Evolutionary conservation across 2,329 filamentous ascomycete genomes (phyloP).

Genomic region (Fusarium graminum): DNA sequence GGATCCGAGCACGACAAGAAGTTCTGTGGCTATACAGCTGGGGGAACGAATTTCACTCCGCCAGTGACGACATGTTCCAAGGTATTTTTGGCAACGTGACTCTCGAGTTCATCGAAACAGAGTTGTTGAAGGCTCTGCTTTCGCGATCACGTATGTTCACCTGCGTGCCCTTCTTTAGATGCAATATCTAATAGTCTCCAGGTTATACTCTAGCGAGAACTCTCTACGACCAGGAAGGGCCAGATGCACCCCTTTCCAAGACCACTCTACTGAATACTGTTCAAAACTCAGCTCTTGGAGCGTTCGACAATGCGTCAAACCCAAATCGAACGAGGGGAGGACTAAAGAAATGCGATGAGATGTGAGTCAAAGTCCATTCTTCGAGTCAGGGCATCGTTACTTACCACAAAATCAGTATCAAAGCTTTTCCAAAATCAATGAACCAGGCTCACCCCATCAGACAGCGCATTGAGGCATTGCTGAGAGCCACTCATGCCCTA

Average conservation of each 20-base stretch:
- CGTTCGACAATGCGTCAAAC: slow-evolving; percentile 86
- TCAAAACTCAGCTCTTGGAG: slow-evolving; percentile 72
- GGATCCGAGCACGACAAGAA: slow-evolving; percentile 71
- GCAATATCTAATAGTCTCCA: slow-evolving; percentile 50
- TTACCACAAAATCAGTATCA: slow-evolving; percentile 63
- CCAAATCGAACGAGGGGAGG: slow-evolving; percentile 81
- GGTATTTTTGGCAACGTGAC: slow-evolving; percentile 74
- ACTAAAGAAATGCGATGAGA: slow-evolving; percentile 81
- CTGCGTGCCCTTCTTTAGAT: no score
- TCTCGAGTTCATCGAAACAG: slow-evolving; percentile 73
- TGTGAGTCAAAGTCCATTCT: slow-evolving; percentile 62
- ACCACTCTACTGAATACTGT: slow-evolving; percentile 71
- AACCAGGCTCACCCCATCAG: slow-evolving; percentile 63
- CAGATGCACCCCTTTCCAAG: slow-evolving; percentile 62
- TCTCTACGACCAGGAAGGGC: slow-evolving; percentile 67
- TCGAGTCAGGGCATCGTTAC: neutral
- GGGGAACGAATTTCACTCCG: slow-evolving; percentile 62
- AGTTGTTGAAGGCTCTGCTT: slow-evolving; percentile 77
- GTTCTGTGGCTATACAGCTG: slow-evolving; percentile 81
- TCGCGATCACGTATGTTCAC: slow-evolving; percentile 67
- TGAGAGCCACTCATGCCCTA: slow-evolving; percentile 79
- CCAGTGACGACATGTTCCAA: slow-evolving; percentile 60
- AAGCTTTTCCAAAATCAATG: slow-evolving; percentile 72
- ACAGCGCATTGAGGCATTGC: slow-evolving; percentile 71
- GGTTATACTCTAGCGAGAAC: slow-evolving; percentile 73